Percentiles rank a stretch among this genome's conserved stretches.
Evolutionary conservation across 2,329 filamentous ascomycete species (phyloP).

Genomic region (Hypoxylon sp.): DNA sequence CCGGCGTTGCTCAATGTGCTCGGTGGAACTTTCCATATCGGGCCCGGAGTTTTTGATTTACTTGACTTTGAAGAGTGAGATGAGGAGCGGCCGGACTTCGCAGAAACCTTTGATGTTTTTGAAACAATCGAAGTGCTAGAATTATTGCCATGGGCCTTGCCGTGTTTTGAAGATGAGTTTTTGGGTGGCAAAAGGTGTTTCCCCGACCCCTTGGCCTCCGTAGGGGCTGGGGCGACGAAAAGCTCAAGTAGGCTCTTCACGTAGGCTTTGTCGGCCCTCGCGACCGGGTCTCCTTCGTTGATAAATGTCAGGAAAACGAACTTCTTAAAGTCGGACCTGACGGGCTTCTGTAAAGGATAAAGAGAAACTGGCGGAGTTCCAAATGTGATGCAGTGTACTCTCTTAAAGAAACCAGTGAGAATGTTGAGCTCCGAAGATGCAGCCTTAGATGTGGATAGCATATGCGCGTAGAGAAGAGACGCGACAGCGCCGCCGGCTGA

Average conservation of each 20-base stretch:
- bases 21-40: slow-evolving; percentile 76
- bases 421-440: slow-evolving; percentile 77
- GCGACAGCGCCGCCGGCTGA: slow-evolving; percentile 89
- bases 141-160: slow-evolving; percentile 49
- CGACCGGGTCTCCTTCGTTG: slow-evolving; percentile 89
- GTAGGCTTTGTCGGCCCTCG: slow-evolving; percentile 82
- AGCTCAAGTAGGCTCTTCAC: slow-evolving; percentile 80
- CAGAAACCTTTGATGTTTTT: slow-evolving; percentile 49
- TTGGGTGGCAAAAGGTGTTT: slow-evolving; percentile 29
- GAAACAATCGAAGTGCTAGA: slow-evolving; percentile 49
- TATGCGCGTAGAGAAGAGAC: slow-evolving; percentile 83
- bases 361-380: slow-evolving; percentile 85
- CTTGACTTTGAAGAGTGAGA: slow-evolving; percentile 41
- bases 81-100: slow-evolving; percentile 43
- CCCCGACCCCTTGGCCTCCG: slow-evolving; percentile 33
- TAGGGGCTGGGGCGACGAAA: slow-evolving; percentile 73
- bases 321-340: slow-evolving; percentile 66
- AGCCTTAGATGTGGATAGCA: slow-evolving; percentile 72
- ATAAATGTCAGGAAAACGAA: slow-evolving; percentile 84
- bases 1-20: slow-evolving; percentile 79
- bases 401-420: slow-evolving; percentile 79
- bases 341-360: slow-evolving; percentile 75
- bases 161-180: slow-evolving; percentile 40
- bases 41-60: slow-evolving; percentile 51
- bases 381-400: slow-evolving; percentile 88